Evolutionary conservation across 768 basidiomycete genomes (phyloP).

Genomic region (Rhodotorula babjevae): DNA sequence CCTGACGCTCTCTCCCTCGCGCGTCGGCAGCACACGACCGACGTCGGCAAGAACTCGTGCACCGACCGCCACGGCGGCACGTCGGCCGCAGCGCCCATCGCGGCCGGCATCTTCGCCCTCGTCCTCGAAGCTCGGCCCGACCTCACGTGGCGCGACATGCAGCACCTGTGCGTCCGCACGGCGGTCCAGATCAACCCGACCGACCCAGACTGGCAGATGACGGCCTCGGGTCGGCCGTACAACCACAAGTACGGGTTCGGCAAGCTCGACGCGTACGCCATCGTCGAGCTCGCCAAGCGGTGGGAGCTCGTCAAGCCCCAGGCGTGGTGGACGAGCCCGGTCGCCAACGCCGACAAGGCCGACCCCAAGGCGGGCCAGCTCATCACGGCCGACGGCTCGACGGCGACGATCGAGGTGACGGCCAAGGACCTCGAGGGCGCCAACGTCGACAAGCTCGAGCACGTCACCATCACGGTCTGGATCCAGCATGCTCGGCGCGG

Average conservation of each 20-base stretch:
- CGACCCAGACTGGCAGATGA: conserved; percentile 91
- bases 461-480: conserved; percentile 87
- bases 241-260: conserved; percentile 97
- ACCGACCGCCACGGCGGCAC: conserved; percentile 85
- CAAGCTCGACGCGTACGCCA: conserved; percentile 71
- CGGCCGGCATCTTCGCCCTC: conserved; percentile 86
- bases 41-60: conserved; percentile 78
- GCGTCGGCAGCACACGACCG: conserved; percentile 76
- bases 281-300: conserved; percentile 69
- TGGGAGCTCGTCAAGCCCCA: conserved; percentile 93
- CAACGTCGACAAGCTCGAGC: conserved; percentile 85
- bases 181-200: conserved; percentile 74
- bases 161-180: conserved; percentile 75
- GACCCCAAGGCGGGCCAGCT: conserved; percentile 44
- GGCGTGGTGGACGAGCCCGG: conserved; percentile 70
- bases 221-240: conserved; percentile 61
- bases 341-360: conserved; percentile 47
- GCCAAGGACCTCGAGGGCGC: conserved; percentile 63
- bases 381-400: conserved; percentile 56
- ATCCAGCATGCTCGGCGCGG: conserved; percentile 80
- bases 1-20: not conserved
- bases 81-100: conserved; percentile 95
- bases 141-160: conserved; percentile 92
- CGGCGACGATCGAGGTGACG: conserved; percentile 61
- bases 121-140: conserved; percentile 85